Base-by-base conservation (phyloP, 495 filamentous ascomycete genomes). In the Hypoxylon lienhwacheense region DNA sequence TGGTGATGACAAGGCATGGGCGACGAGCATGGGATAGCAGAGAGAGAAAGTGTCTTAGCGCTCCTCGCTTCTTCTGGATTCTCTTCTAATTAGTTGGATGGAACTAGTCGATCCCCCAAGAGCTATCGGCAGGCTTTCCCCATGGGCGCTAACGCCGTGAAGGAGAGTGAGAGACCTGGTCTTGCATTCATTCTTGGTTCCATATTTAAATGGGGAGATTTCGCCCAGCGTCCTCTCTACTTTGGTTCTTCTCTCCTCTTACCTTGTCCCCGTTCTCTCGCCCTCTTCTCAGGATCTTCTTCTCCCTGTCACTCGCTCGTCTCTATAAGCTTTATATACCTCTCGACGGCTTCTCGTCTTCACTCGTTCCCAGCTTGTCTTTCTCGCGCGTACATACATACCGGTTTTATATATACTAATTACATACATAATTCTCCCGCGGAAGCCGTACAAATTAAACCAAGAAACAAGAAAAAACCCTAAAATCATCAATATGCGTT, bases 401-500 rank as follows among this genome's bases (percentile, higher is more conserved):
- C n/a, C n/a, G n/a, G n/a, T n/a, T n/a, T n/a, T n/a, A n/a, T n/a
- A n/a, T n/a, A n/a, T n/a, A n/a, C n/a, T n/a, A n/a, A n/a, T n/a
- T n/a, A n/a, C 25, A 10, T 66, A 66, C 8, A 29, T 63, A 66
- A 66, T 66, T 28, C 32, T 53, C 37, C 47, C 44, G 29, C 49
- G 24, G 42, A 47, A 51, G 54, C 34, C 47, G 42, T 47, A 59
- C 21, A 53, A 40, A 55, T 11, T n/a, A n/a, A n/a, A 32, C 32
- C 47, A 10, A 26, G 25, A 28, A 5, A 28, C 25, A 4, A 4
- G 10, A 28, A 31, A 4, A n/a, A n/a, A n/a, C n/a, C n/a, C n/a
- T n/a, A n/a, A n/a, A n/a, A n/a, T n/a, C n/a, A n/a, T n/a, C 61
- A 75, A 67, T 34, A 77, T 77, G 76, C 73, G 72, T 64, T 68